Base-by-base conservation (phyloP, 495 filamentous ascomycete genomes). In the Mycothermus thermophilus region DNA sequence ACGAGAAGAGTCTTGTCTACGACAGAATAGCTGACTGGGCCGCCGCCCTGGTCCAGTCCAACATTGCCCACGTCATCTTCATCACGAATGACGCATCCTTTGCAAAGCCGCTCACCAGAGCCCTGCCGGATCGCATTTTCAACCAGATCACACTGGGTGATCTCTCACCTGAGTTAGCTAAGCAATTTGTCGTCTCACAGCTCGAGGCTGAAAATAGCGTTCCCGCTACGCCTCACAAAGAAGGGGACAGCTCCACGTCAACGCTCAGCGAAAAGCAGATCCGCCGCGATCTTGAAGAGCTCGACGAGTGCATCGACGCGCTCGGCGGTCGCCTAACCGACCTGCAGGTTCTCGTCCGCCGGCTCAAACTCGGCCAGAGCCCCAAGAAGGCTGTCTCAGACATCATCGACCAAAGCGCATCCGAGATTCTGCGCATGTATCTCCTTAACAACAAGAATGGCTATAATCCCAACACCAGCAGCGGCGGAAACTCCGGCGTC, bases 21-120 rank as follows among this genome's bases (percentile, higher is more conserved):
- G 84, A 93, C 46, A 92, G 85, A 53, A 71, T 96, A 26, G 73
- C 85, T 5, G 83, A 94, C 48, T 96, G 86, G 83, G 85, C 88
- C 2, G 84, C 92, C 3, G 66, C 74, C 0, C 62, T 96, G n/a
- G 84, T 85, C 0, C 77, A 80, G 3, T 69, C 73, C n/a, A 94
- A 95, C 42, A 71, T 93, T 27, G 92, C 90, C 2, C 90, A 96
- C 54, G 88, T 97, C 41, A 79, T 97, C 30, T 94, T 96, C 63
- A 67, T 97, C n/a, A 93, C 88, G 0, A 83, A 81, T 43, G 92
- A 97, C 42, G 71, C 83, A 2, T 82, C 85, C 2, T 94, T 80
- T 56, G 75, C 80, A 10, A 97, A 97, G 47, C 78, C 82, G 5
- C 67, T 97, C 2, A 77, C 80, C 49, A 88, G 82, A 54, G 77